These are phyloP conservation scores for Cladosporium oxysporum DNA, from an alignment of 2,329 filamentous ascomycete species.

Conservation along the genomic window DNA sequence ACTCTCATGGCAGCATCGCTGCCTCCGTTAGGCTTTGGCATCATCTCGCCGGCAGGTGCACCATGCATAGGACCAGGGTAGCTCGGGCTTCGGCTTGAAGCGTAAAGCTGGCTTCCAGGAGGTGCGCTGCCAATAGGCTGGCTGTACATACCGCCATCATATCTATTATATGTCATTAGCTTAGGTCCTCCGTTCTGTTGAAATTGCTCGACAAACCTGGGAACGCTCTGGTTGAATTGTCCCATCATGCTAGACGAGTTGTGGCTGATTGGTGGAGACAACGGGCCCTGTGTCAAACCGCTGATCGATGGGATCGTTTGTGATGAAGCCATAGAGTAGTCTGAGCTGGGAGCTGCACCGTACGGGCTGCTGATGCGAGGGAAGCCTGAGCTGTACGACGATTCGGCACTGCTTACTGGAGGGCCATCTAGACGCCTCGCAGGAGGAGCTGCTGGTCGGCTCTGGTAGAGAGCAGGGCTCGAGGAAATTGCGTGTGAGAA, in stretches of 20 bases:
- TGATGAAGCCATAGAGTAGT: conserved; percentile 32
- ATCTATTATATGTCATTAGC: conserved; percentile 29
- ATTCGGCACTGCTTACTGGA: conserved; percentile 20
- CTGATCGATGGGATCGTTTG: conserved; percentile 37
- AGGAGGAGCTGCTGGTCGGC: conserved; percentile 27
- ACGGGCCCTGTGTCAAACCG: conserved; percentile 37
- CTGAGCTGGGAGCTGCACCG: conserved; percentile 26
- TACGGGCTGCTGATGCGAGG: conserved; percentile 35
- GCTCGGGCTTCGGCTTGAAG: conserved; percentile 21
- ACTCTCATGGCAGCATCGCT: conserved; percentile 36
- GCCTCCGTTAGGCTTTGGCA: conserved; percentile 25
- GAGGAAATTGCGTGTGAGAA: conserved; percentile 34
- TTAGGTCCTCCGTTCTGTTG: neutral
- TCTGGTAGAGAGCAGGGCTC: conserved; percentile 36
- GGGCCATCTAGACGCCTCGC: conserved; percentile 32
- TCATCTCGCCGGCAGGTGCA: conserved; percentile 27
- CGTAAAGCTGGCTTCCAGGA: conserved; percentile 29
- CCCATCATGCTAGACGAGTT: conserved; percentile 27
- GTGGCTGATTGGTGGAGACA: conserved; percentile 30
- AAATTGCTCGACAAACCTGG: conserved; percentile 27
- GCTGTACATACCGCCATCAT: conserved; percentile 33
- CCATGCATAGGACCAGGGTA: conserved; percentile 32
- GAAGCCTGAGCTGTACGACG: conserved; percentile 31
- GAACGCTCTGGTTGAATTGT: conserved; percentile 29
- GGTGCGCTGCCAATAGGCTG: conserved; percentile 33